Conservation (phyloP, 768 basidiomycete species). For the Mycena filopes region DNA sequence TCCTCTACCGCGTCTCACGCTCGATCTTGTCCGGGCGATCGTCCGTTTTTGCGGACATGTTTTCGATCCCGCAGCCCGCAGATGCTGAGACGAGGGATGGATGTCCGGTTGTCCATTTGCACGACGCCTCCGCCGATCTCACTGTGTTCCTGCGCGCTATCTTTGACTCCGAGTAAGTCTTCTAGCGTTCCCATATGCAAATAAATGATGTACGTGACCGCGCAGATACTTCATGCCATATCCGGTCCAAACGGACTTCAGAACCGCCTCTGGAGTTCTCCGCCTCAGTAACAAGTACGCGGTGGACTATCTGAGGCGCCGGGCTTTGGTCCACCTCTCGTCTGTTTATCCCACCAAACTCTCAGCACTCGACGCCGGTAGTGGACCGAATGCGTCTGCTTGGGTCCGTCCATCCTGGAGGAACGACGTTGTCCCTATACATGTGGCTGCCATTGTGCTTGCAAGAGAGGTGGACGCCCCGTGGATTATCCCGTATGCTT, state of each 20-base stretch:
- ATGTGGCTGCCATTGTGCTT: slow-evolving; percentile 16
- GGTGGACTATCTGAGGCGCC: slow-evolving; percentile 1
- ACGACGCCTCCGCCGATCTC: background rate
- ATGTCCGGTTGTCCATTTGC: background rate
- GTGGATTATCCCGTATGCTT: slow-evolving; percentile 20
- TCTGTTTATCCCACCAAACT: background rate
- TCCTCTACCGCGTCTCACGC: too few species aligned
- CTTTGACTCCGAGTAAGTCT: slow-evolving; percentile 9
- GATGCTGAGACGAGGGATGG: background rate
- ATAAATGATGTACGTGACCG: too few species aligned
- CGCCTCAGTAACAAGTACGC: slow-evolving; percentile 11
- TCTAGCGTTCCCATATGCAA: too few species aligned
- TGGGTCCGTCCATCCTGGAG: too few species aligned
- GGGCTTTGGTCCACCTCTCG: slow-evolving; percentile 1
- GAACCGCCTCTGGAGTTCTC: background rate
- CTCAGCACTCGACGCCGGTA: too few species aligned
- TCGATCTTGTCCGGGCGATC: too few species aligned
- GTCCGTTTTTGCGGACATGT: slow-evolving; percentile 9
- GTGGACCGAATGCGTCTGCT: too few species aligned
- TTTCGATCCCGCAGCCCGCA: background rate
- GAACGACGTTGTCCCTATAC: too few species aligned
- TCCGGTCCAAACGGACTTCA: background rate
- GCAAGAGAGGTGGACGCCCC: slow-evolving; percentile 23
- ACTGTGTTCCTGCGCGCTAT: background rate
- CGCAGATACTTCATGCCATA: slow-evolving; percentile 2